Evolutionary conservation across 768 basidiomycete species (phyloP).

Genomic region (Boletellus emodensis): DNA sequence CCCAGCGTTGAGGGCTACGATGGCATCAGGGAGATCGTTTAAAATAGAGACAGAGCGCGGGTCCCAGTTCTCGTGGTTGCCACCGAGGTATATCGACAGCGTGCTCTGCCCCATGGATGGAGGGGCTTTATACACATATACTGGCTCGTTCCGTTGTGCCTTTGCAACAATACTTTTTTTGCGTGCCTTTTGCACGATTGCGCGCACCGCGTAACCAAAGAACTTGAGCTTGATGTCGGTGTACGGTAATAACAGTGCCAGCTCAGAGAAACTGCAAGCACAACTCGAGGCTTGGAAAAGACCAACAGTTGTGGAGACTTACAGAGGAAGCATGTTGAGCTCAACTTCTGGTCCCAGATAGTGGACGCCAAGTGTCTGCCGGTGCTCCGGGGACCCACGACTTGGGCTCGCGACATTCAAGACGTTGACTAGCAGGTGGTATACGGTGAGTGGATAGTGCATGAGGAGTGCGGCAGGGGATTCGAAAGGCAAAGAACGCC

Average conservation of each 20-base stretch:
- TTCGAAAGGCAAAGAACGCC: constrained; percentile 41
- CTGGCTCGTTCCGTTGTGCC: constrained; percentile 24
- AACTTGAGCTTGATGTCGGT: constrained; percentile 43
- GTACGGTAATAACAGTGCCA: constrained; percentile 42
- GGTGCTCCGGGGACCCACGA: constrained; percentile 15
- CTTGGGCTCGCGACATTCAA: constrained; percentile 29
- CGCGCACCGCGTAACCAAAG: constrained; percentile 34
- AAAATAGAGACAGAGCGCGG: constrained; percentile 19
- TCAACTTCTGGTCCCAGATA: constrained; percentile 40
- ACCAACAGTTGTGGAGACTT: constrained; percentile 9
- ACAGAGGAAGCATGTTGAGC: constrained; percentile 40
- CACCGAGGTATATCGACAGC: constrained; percentile 35
- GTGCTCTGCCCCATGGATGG: constrained; percentile 36
- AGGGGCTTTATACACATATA: constrained; percentile 37
- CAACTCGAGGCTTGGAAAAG: background rate
- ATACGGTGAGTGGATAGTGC: constrained; percentile 41
- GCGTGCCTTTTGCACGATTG: constrained; percentile 30
- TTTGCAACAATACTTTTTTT: constrained; percentile 31
- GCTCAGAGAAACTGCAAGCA: constrained; percentile 39
- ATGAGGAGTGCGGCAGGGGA: constrained; percentile 44
- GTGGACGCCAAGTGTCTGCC: constrained; percentile 32
- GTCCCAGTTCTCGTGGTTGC: constrained; percentile 25
- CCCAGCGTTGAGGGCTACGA: constrained; percentile 41
- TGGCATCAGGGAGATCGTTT: constrained; percentile 35
- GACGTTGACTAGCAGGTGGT: constrained; percentile 34